phyloP scores from a whole-genome alignment of 2,329 filamentous ascomycete genomes.

The Rachicladosporium sp. region DNA sequence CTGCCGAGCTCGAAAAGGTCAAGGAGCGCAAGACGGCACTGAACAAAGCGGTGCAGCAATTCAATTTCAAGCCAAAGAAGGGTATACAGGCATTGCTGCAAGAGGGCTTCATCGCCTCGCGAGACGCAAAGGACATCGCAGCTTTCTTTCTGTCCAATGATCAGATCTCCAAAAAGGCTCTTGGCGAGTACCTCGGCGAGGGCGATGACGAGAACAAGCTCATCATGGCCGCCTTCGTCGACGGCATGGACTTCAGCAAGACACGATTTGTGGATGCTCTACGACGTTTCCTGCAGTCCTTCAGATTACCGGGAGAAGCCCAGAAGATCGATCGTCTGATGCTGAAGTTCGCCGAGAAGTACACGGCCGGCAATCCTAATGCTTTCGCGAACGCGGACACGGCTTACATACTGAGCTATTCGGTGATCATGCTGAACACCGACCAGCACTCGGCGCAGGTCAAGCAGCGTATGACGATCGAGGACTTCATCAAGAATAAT shows the following conservation, averaged over 20 bases:
- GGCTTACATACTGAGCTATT: slow-evolving; percentile 90
- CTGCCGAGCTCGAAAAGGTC: slow-evolving; percentile 83
- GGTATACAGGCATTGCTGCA: slow-evolving; percentile 78
- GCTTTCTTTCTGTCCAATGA: slow-evolving; percentile 71
- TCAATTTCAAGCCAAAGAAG: slow-evolving; percentile 96
- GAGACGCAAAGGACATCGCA: slow-evolving; percentile 71
- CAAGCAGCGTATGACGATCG: slow-evolving; percentile 78
- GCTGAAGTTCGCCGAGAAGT: slow-evolving; percentile 96
- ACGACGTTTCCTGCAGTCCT: slow-evolving; percentile 83
- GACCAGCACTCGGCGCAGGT: slow-evolving; percentile 89
- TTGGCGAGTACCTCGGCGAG: slow-evolving; percentile 91
- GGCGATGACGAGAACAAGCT: slow-evolving; percentile 87
- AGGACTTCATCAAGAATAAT: slow-evolving; percentile 99
- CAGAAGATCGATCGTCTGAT: slow-evolving; percentile 99
- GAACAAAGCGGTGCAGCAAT: slow-evolving; percentile 75
- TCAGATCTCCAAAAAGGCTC: slow-evolving; percentile 75
- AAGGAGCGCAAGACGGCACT: slow-evolving; percentile 90
- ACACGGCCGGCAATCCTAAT: slow-evolving; percentile 88
- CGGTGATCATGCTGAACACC: slow-evolving; percentile 91
- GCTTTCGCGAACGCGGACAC: slow-evolving; percentile 98
- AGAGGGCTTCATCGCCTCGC: slow-evolving; percentile 75
- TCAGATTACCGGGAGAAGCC: slow-evolving; percentile 86
- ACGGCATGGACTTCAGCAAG: slow-evolving; percentile 84
- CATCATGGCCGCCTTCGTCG: slow-evolving; percentile 97
- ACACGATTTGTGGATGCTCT: slow-evolving; percentile 87